Evolutionary conservation across 2,329 filamentous ascomycete species (phyloP).

Genomic region (Colletotrichum higginsianum): DNA sequence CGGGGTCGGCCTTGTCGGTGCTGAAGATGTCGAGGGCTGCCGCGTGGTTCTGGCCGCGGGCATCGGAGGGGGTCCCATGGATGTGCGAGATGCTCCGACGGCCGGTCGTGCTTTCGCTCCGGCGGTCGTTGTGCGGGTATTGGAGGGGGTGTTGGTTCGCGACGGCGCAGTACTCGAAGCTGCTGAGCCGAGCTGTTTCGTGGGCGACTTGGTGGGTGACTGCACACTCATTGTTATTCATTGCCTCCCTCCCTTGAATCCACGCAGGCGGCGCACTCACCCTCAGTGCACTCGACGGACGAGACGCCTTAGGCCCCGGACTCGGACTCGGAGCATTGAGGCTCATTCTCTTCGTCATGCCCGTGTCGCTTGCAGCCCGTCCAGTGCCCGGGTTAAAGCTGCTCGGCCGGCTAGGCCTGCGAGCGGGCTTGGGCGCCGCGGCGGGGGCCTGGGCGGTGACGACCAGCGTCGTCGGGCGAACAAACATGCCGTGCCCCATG

Average conservation of each 20-base stretch:
- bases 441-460: slow-evolving; percentile 66
- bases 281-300: slow-evolving; percentile 70
- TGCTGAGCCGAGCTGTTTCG: slow-evolving; percentile 76
- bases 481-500: slow-evolving; percentile 86
- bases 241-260: not conserved
- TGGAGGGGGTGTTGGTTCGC: slow-evolving; percentile 76
- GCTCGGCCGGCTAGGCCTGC: slow-evolving; percentile 62
- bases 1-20: slow-evolving; percentile 45
- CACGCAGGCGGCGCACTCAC: slow-evolving; percentile 53
- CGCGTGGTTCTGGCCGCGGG: slow-evolving; percentile 61
- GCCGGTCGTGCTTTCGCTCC: slow-evolving; percentile 69
- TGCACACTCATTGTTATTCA: slow-evolving; percentile 51
- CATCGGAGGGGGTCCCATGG: slow-evolving; percentile 77
- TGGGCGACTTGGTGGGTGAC: slow-evolving; percentile 85
- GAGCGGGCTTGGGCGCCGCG: slow-evolving; percentile 53
- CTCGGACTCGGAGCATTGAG: slow-evolving; percentile 81
- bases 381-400: slow-evolving; percentile 62
- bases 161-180: slow-evolving; percentile 71
- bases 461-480: slow-evolving; percentile 79
- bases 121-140: slow-evolving; percentile 61
- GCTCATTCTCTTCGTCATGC: slow-evolving; percentile 75
- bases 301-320: slow-evolving; percentile 71
- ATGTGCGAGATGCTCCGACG: slow-evolving; percentile 68
- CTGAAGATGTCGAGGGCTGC: slow-evolving; percentile 62
- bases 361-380: slow-evolving; percentile 65